Evolutionary conservation across 1,139 yeast species (phyloP).

Genomic region (Blastobotrys malaysiensis): DNA sequence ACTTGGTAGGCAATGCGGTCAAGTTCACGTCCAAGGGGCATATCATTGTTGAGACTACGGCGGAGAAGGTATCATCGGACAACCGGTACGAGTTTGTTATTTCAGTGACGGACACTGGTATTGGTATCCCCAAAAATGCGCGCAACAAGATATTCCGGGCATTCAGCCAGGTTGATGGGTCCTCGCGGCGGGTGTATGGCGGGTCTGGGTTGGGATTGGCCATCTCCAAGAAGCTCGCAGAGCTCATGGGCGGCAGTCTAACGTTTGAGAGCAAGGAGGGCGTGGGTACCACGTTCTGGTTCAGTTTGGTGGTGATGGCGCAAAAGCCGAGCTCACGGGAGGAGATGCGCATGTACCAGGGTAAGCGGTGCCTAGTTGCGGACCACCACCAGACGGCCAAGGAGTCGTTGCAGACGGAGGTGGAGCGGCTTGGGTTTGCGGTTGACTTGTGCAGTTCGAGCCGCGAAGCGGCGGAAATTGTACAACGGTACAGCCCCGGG

Average conservation of each 20-base stretch:
- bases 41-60: conserved; percentile 40
- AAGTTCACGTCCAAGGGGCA: conserved; percentile 50
- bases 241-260: conserved; percentile 53
- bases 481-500: conserved; percentile 15
- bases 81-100: conserved; percentile 42
- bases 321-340: conserved; percentile 26
- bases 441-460: conserved; percentile 27
- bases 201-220: conserved; percentile 60
- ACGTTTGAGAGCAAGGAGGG: conserved; percentile 49
- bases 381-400: conserved; percentile 36
- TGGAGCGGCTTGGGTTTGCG: conserved; percentile 35
- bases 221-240: conserved; percentile 52
- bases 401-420: conserved; percentile 35
- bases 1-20: conserved; percentile 53
- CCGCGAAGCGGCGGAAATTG: conserved; percentile 17
- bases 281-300: conserved; percentile 48
- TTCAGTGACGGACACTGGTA: conserved; percentile 53
- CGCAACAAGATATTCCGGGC: conserved; percentile 50
- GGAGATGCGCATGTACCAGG: conserved; percentile 23
- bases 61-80: conserved; percentile 33
- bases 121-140: conserved; percentile 51
- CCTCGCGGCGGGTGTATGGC: conserved; percentile 51
- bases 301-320: conserved; percentile 35
- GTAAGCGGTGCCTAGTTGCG: conserved; percentile 35
- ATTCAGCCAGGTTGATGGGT: conserved; percentile 58